Evolutionary conservation across 345 rosid species (phyloP), one percentile per base, ranked within the genome.

Genomic region (Draba incana): DNA sequence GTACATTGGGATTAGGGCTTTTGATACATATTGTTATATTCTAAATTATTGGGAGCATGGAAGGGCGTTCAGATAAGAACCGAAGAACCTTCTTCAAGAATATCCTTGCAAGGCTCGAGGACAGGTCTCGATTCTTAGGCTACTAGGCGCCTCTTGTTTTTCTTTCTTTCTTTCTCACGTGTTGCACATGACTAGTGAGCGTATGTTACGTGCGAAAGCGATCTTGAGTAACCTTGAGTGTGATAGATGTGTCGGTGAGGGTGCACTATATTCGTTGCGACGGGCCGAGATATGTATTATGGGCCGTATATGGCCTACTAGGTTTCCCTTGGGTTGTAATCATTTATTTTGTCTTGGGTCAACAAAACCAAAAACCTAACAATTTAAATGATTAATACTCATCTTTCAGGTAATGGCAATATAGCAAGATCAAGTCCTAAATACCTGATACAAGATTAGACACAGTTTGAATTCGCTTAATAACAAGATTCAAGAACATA

Each of bases 31-130:
- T 20, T 0, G 20, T 20, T 20, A 0, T 1, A 20, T 20, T 20
- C n/a, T n/a, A n/a, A 20, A 20, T 53, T 39, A 53, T 53, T 66
- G 41, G 23, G 16, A 16, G 38, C 15, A 68, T 46, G 43, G 64
- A 55, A 55, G 8, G 43, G 64, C 57, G 58, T 63, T 64, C 51
- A 7, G 70, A 39, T 64, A 72, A 64, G 76, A 71, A 55, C 27
- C 16, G 15, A 31, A 62, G 75, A 71, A 71, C 27, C 76, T 64
- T 64, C 59, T 48, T 2, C 20, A 54, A 13, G 69, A 45, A 53
- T 62, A 63, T 51, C 48, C n/a, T 41, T 5, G 20, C 20, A 20
- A 20, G 20, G 20, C 20, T 20, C 20, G 20, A 20, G 20, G 20
- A 20, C 20, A 20, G 20, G 20, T 20, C 20, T 20, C n/a, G 20